These are phyloP conservation scores for Penicillium sp. DNA, from an alignment of 2,329 filamentous ascomycete genomes.

Conservation along the genomic window DNA sequence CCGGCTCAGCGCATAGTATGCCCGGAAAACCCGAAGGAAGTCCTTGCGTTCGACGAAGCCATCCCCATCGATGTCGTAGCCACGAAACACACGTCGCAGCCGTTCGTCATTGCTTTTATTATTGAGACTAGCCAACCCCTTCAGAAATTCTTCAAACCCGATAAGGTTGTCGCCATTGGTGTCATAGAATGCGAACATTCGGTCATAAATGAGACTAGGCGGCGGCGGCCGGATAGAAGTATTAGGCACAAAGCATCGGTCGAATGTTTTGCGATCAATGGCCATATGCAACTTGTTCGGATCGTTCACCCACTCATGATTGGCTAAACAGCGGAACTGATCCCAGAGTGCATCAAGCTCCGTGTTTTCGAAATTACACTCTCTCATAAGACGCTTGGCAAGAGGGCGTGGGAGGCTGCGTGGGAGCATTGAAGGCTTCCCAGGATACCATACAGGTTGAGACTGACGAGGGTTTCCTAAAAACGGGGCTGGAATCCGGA, in stretches of 20 bases:
- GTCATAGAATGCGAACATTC: constrained; percentile 96
- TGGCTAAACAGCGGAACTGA: constrained; percentile 92
- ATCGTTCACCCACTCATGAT: constrained; percentile 77
- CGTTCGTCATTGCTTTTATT: constrained; percentile 62
- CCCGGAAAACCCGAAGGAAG: constrained; percentile 85
- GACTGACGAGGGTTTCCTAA: constrained; percentile 74
- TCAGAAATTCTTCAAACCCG: constrained; percentile 86
- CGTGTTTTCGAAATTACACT: constrained; percentile 77
- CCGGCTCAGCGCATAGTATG: constrained; percentile 87
- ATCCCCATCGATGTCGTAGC: constrained; percentile 87
- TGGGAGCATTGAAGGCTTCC: constrained; percentile 71
- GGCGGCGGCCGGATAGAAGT: constrained; percentile 72
- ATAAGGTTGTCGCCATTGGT: constrained; percentile 85
- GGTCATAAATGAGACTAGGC: constrained; percentile 89
- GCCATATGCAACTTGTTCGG: constrained; percentile 74
- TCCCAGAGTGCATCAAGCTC: constrained; percentile 94
- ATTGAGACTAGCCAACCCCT: constrained; percentile 68
- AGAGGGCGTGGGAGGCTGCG: constrained; percentile 65
- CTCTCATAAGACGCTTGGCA: constrained; percentile 65
- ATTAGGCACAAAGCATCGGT: constrained; percentile 83
- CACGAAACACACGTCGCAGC: constrained; percentile 72
- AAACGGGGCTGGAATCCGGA: constrained; percentile 82
- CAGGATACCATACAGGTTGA: constrained; percentile 82
- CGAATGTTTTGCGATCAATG: constrained; percentile 90
- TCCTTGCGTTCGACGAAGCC: constrained; percentile 82